Base-by-base conservation (phyloP, 1,139 yeast species). In the Kluyveromyces sp. region DNA sequence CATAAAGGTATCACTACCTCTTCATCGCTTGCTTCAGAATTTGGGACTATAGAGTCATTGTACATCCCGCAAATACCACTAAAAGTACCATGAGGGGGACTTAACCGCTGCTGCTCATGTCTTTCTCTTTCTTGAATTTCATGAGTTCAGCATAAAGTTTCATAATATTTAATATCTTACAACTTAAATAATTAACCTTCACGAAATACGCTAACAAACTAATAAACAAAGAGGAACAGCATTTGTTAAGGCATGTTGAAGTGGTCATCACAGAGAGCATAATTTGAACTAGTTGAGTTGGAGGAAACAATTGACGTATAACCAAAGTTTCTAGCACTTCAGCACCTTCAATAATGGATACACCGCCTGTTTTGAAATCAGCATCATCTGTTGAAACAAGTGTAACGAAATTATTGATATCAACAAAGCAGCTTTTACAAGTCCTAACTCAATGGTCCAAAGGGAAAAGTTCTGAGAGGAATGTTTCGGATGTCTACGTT, bases 401-500 rank as follows among this genome's bases (percentile, higher is more conserved):
- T 51, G 95, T 87, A 2, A 86, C 95, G 0, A 72, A 88, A 50
- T 72, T 90, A 27, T 72, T 94, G 45, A 92, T 90, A 32, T 86
- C 96, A 2, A 90, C 97, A 1, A 90, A 90, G 58, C 92, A 87
- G 51, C 71, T 94, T 15, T 71, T 92, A 15, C 96, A 87, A 57
- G 78, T 89, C 34, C 70, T 94, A 46, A 88, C 95, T 0, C 89
- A 81, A 53, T 94, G 99, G 99, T 92, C 98, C 1, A 75, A 81
- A 50, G 79, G 78, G 30, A 77, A 77, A 34, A 90, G 88, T 3
- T 77, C 83, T 35, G 97, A 90, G 47, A 79, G 79, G 49, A 88
- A 79, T 54, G 97, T 94, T 2, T 87, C 96, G 3, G 90, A 89
- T 61, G 86, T 92, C 4, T 94, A 89, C 63, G 98, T 94, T 10